A percentile compares a stretch with the other conserved stretches of the same genome.
phyloP scores from a whole-genome alignment of 2,329 filamentous ascomycete species.

The Cercospora beticola region DNA sequence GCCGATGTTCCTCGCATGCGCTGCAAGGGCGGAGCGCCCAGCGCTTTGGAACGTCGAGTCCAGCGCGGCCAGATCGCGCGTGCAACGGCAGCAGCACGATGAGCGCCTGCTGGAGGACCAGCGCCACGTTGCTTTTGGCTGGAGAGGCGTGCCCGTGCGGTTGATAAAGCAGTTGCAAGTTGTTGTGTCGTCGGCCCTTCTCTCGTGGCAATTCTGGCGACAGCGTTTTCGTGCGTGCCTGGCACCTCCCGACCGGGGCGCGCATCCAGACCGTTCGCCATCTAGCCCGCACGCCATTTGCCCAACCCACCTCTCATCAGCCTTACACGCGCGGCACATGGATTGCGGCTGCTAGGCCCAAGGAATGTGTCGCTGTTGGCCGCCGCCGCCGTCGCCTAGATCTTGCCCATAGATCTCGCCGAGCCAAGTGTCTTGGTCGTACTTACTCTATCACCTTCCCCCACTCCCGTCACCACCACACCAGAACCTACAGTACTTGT shows the following conservation, averaged over 20 bases:
- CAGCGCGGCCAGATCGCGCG: neutral
- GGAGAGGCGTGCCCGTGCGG: neutral
- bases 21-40: neutral
- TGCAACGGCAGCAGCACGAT: neutral
- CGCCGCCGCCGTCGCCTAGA: slow-evolving; percentile 1
- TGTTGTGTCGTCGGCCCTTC: neutral
- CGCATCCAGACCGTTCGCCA: neutral
- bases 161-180: neutral
- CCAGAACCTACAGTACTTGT: neutral
- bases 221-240: neutral
- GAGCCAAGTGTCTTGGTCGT: neutral
- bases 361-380: neutral
- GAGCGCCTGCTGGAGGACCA: neutral
- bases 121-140: neutral
- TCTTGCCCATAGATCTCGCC: neutral
- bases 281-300: neutral
- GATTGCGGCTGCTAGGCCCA: neutral
- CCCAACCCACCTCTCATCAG: neutral
- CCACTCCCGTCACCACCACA: neutral
- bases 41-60: neutral
- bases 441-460: neutral
- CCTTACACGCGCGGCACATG: neutral
- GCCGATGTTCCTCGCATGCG: neutral
- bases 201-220: neutral
- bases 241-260: neutral